Evolutionary conservation across 75 land plant species (phyloP), one percentile per base, ranked within the genome.

Genomic region (Pseudotsuga menziesii): DNA sequence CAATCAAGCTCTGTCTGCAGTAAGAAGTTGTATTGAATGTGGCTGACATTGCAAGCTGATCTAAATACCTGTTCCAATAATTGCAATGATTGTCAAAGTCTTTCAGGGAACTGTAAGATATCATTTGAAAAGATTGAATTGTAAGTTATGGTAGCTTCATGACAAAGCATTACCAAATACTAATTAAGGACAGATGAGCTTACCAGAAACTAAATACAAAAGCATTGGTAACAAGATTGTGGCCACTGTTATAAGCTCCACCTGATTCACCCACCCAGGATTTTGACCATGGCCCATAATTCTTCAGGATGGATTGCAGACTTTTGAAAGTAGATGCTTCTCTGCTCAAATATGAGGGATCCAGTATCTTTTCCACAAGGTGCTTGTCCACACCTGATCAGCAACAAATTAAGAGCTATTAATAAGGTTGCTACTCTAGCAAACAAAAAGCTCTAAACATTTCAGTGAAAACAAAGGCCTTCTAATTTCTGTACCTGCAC

Each of bases 261-360:
- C 98, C 98, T 19, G 98, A 78, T 80, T 95, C 98, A 72, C 98
- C 96, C 69, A 95, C 91, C 98, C 98, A 95, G 14, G 98, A 90
- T 39, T 48, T 66, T 27, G 84, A 76, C 54, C 83, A 58, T 23
- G 88, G 78, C 26, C 73, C 78, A 25, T 85, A 61, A 7, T 57
- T 83, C 60, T 73, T 73, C 61, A 95, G 56, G 56, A 89, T 81
- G 48, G 64, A 73, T 63, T 86, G 79, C 26, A 95, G 89, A 4
- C 58, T 54, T 20, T 77, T 74, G 63, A 88, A 93, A 72, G 82
- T 86, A 12, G 48, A 32, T 58, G 82, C 84, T 77, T 77, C 85
- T 41, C 80, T 79, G 82, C 88, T 88, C 70, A 93, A 87, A 83
- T 76, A 80, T 6, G 78, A 58, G 19, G 96, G 96, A 82, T 89